Conservation (phyloP, 495 filamentous ascomycete genomes). For the Podospora didyma region DNA sequence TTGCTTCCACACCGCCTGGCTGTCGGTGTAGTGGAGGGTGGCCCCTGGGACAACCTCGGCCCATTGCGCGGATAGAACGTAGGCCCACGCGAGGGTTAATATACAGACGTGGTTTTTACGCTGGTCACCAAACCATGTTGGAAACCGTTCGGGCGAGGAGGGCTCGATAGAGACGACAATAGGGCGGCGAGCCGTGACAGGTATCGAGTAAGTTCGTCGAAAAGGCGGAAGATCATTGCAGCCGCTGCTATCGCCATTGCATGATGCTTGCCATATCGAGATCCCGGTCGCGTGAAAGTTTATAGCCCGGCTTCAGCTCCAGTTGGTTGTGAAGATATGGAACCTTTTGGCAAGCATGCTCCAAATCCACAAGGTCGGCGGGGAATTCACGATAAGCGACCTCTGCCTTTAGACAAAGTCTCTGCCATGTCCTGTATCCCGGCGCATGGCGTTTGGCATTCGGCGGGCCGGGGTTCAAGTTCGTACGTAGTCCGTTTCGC, state of each 20-base stretch:
- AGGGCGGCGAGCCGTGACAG: conserved; percentile 2
- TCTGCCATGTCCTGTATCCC: not conserved
- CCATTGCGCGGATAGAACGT: not conserved
- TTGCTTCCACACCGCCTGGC: not conserved
- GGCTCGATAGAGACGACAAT: not conserved
- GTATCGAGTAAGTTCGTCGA: not conserved
- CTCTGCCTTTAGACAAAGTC: not conserved
- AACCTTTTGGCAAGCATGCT: not conserved
- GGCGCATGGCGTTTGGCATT: not conserved
- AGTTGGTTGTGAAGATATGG: conserved; percentile 1
- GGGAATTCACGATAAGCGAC: not conserved
- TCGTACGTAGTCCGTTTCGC: no score
- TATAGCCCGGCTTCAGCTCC: not conserved
- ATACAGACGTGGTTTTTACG: not conserved
- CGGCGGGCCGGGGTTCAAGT: no score
- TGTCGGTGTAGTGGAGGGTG: not conserved
- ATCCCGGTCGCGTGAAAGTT: no score
- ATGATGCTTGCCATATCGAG: no score
- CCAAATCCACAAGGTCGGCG: not conserved
- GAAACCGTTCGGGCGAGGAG: not conserved
- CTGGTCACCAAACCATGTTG: not conserved
- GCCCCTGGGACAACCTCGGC: conserved; percentile 1
- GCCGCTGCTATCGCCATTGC: no score
- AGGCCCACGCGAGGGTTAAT: not conserved
- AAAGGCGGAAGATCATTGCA: no score